These are phyloP conservation scores for Podaxis pistillaris DNA, from an alignment of 768 basidiomycete genomes.

Conservation along the genomic window DNA sequence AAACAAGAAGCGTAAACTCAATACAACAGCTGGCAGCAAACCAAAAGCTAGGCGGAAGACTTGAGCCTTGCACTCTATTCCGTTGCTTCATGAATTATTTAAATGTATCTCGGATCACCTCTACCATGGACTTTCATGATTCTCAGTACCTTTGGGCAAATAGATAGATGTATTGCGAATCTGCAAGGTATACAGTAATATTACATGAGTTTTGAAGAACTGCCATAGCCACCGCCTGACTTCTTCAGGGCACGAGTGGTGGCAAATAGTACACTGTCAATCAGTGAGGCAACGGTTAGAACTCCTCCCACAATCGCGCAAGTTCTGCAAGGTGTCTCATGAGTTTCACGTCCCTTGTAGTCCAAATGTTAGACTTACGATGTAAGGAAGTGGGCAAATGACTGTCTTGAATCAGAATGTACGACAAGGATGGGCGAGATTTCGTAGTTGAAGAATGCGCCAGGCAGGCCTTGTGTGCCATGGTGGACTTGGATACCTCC, in stretches of 20 bases:
- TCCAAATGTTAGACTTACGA: slow-evolving; percentile 57
- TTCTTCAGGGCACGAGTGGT: slow-evolving; percentile 76
- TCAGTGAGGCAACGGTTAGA: slow-evolving; percentile 85
- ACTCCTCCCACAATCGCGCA: slow-evolving; percentile 99
- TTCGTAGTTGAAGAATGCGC: slow-evolving; percentile 91
- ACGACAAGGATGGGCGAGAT: slow-evolving; percentile 96
- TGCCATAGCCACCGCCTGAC: slow-evolving; percentile 33
- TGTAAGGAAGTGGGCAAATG: slow-evolving; percentile 97
- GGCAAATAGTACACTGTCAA: slow-evolving; percentile 87
- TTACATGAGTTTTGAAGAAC: slow-evolving; percentile 47
- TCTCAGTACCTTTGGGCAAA: background rate
- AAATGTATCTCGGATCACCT: background rate
- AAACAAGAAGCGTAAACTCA: slow-evolving; percentile 8
- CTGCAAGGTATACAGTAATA: slow-evolving; percentile 18
- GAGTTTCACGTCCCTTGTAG: background rate
- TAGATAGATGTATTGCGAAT: slow-evolving; percentile 5
- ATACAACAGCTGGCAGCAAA: background rate
- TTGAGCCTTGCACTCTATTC: background rate
- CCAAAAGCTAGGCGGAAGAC: slow-evolving; percentile 29
- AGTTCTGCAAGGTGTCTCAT: slow-evolving; percentile 50
- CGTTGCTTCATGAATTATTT: too few species aligned
- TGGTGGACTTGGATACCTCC: slow-evolving; percentile 75
- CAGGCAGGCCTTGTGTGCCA: slow-evolving; percentile 72
- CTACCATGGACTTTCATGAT: background rate
- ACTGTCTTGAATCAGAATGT: slow-evolving; percentile 87